Conservation (phyloP, 805 yeast genomes). For the Candida ponderosae region DNA sequence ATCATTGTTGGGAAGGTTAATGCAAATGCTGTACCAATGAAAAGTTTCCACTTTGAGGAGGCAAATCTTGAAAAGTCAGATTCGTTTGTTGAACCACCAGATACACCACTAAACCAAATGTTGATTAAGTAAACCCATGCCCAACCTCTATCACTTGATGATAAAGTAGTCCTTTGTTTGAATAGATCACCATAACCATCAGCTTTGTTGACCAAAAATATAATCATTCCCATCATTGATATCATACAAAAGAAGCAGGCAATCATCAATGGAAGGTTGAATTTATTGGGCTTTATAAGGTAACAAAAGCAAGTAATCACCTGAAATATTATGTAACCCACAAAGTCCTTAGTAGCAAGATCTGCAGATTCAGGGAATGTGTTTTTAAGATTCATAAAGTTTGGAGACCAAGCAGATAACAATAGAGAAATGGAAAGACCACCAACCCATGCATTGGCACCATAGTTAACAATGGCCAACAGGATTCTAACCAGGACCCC, state of each 20-base stretch:
- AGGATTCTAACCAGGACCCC: conserved; percentile 35
- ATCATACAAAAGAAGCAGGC: conserved; percentile 18
- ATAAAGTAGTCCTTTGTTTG: conserved; percentile 19
- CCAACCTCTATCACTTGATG: conserved; percentile 22
- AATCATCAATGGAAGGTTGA: conserved; percentile 15
- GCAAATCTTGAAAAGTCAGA: conserved; percentile 28
- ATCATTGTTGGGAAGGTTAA: conserved; percentile 30
- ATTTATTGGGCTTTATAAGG: conserved; percentile 16
- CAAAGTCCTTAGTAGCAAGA: conserved; percentile 19
- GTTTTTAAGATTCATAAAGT: no score
- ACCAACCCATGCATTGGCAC: conserved; percentile 38
- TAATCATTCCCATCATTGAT: conserved; percentile 24
- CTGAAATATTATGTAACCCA: conserved; percentile 30
- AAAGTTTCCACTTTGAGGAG: conserved; percentile 18
- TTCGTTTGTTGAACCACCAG: conserved; percentile 26
- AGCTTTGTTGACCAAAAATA: conserved; percentile 22
- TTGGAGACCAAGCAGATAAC: conserved; percentile 29
- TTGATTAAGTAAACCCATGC: conserved; percentile 24
- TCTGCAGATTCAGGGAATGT: conserved; percentile 1
- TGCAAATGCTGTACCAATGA: conserved; percentile 16
- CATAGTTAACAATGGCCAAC: conserved; percentile 40
- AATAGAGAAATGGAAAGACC: conserved; percentile 31
- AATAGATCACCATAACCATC: conserved; percentile 28
- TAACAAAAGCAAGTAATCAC: conserved; percentile 17
- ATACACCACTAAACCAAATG: conserved; percentile 24